These are phyloP conservation scores for Leccinum uliginosum DNA, from an alignment of 768 basidiomycete genomes.

Conservation along the genomic window DNA sequence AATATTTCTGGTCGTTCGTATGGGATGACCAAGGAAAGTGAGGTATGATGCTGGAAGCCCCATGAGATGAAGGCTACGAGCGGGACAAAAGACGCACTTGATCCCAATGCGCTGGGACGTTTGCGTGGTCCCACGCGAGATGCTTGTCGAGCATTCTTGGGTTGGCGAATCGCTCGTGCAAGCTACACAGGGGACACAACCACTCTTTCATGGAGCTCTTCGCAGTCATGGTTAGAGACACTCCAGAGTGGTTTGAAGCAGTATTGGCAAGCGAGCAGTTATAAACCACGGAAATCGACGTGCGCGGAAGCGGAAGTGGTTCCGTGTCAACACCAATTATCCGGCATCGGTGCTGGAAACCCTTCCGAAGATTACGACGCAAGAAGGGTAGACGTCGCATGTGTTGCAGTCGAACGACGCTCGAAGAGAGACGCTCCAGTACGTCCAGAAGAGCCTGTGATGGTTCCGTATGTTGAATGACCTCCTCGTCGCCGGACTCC, in stretches of 20 bases:
- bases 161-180: conserved; percentile 41
- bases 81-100: conserved; percentile 13
- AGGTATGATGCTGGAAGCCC: conserved; percentile 10
- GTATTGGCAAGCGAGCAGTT: conserved; percentile 7
- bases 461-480: conserved; percentile 18
- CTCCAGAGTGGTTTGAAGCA: conserved; percentile 8
- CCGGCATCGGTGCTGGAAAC: conserved; percentile 45
- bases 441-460: conserved; percentile 33
- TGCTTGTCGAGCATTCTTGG: conserved; percentile 44
- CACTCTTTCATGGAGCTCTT: conserved; percentile 33
- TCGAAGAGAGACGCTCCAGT: conserved; percentile 30
- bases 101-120: conserved; percentile 38
- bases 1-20: background rate
- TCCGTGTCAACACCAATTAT: conserved; percentile 33
- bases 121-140: conserved; percentile 45
- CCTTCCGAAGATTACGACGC: conserved; percentile 43
- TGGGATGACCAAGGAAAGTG: conserved; percentile 17
- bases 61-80: background rate
- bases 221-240: conserved; percentile 4
- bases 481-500: conserved; percentile 7
- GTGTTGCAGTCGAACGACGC: conserved; percentile 35
- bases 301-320: conserved; percentile 15
- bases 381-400: conserved; percentile 52
- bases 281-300: conserved; percentile 25
- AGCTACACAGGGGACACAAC: conserved; percentile 53